A percentile compares a stretch with the other conserved stretches of the same genome.
Evolutionary conservation across 78 protist species (phyloP).

Genomic region (Goniomonas avonlea): DNA sequence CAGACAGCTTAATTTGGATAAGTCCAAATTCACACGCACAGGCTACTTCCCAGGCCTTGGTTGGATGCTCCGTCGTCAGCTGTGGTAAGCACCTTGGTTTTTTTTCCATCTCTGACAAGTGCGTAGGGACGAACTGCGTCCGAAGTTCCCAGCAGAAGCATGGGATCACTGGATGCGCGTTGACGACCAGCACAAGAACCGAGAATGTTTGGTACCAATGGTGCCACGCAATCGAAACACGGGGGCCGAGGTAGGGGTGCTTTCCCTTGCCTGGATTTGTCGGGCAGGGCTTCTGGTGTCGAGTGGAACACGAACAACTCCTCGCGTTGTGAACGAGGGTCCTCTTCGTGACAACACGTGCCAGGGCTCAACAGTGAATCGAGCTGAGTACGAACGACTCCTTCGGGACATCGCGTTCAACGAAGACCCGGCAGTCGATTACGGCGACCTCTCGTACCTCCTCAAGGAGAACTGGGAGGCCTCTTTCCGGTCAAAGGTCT

Average conservation of each 20-base stretch:
- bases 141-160: constrained; percentile 16
- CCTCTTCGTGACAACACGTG: no score
- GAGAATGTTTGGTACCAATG: constrained; percentile 42
- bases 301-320: not conserved
- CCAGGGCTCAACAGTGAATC: not conserved
- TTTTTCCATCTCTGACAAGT: not conserved
- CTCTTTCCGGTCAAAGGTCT: not conserved
- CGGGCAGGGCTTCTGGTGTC: not conserved
- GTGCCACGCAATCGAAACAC: constrained; percentile 39
- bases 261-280: not conserved
- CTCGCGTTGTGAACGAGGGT: no score
- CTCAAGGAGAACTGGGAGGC: not conserved
- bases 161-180: constrained; percentile 64
- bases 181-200: not conserved
- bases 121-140: not conserved
- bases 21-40: not conserved
- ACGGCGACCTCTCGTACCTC: constrained; percentile 18
- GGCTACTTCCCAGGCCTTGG: constrained; percentile 65
- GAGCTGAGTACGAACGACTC: not conserved
- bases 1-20: not conserved
- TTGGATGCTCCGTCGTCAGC: constrained; percentile 29
- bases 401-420: not conserved
- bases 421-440: not conserved
- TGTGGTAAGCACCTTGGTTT: no score
- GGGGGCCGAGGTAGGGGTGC: constrained; percentile 28